Evolutionary conservation across 2,329 filamentous ascomycete species (phyloP), one percentile per base, ranked within the genome.

Genomic region (Aureobasidium mangrovei): DNA sequence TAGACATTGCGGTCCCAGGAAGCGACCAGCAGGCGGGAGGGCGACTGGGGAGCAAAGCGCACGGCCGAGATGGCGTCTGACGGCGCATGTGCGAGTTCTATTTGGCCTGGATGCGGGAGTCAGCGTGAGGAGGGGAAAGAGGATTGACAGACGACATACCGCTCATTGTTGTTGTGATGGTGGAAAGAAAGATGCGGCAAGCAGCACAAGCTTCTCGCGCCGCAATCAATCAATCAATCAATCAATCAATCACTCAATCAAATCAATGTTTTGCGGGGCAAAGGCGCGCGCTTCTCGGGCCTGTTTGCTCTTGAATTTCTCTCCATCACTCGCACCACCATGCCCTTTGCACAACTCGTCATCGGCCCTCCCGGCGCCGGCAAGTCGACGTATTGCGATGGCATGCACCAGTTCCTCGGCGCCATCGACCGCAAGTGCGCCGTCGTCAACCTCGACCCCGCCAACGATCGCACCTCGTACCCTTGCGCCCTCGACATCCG

Each of bases 361-460:
- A 64, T 67, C 46, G 93, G 93, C n/a, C 91, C 91, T 61, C 93
- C 93, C 5, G 93, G 93, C 64, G 84, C 90, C 31, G 93, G 93
- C 58, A 98, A 98, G 74, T 96, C 90, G 60, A 98, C 93, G 6
- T 96, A 95, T 69, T 97, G 91, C 76, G 89, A 97, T 82, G 93
- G 93, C 67, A 95, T 98, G 87, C 88, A 96, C 67, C 93, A 98
- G 73, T 98, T 98, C 74, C 86, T 97, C 78, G 85, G 85, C 60
- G 91, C 93, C 59, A 95, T 98, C 67, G 90, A 91, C 57, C 86
- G 93, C 55, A 91, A 94, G 70, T 95, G 89, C 75, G 94, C 89
- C 12, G 84, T 97, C 36, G 88, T 96, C 56, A 98, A 98, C 68
- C 84, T 98, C 60, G 93, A 98, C 72, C 93, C 93, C 28, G 93